A percentile compares a stretch with the other conserved stretches of the same genome.
phyloP scores from a whole-genome alignment of 164 flowering plant species.

The Chimonanthus salicifolius region DNA sequence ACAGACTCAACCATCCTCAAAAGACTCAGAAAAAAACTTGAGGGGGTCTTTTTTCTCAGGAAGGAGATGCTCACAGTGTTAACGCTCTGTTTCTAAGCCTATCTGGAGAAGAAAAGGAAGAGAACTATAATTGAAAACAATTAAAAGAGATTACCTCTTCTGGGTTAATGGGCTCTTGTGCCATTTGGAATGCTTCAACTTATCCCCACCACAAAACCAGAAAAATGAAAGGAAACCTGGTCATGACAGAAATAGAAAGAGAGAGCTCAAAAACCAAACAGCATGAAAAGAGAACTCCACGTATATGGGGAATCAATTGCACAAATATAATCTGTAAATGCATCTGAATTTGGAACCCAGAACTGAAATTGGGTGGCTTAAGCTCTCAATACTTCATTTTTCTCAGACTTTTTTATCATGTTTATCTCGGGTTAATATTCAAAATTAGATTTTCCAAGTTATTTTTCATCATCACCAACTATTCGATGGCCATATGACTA shows the following conservation, averaged over 20 bases:
- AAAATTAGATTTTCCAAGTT: no score
- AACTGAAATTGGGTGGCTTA: no score
- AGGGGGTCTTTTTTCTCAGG: neutral
- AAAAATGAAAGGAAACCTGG: neutral
- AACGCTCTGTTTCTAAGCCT: neutral
- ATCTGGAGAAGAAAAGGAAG: neutral
- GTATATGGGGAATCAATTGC: no score
- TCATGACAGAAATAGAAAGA: neutral
- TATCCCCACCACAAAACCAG: neutral
- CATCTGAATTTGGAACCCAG: no score
- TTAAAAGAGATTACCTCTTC: constrained; percentile 7
- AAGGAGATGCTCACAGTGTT: neutral
- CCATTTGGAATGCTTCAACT: constrained; percentile 2
- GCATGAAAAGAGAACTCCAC: neutral
- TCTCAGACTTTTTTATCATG: no score
- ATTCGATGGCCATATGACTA: no score
- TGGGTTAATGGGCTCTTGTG: constrained; percentile 9
- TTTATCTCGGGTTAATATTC: no score
- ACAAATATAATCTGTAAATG: no score
- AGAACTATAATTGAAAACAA: neutral
- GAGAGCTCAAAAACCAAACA: neutral
- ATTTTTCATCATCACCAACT: no score
- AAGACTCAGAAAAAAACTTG: no score
- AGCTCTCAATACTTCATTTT: no score
- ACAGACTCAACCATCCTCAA: no score